Percentiles rank a stretch among this genome's conserved stretches.
These are phyloP conservation scores for Asterochloris erici DNA, from an alignment of 139 green algal genomes.

Conservation along the genomic window DNA sequence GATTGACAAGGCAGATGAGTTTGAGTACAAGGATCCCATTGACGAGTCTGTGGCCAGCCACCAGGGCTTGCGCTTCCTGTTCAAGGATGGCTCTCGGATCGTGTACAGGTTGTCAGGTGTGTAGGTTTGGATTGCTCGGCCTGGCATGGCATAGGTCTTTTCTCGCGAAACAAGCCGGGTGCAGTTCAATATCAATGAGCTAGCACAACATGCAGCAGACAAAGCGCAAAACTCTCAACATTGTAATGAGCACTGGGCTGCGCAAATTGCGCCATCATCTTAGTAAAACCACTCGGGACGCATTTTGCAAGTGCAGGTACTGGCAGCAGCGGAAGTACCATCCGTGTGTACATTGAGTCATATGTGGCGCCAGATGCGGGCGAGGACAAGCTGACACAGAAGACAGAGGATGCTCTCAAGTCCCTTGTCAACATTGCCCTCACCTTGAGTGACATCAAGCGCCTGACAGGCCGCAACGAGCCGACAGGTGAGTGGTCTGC, in stretches of 20 bases:
- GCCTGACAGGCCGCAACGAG: constrained; percentile 79
- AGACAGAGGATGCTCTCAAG: constrained; percentile 38
- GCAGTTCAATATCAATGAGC: too few species aligned
- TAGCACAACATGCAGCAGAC: too few species aligned
- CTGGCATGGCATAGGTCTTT: neutral
- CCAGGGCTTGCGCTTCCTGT: constrained; percentile 90
- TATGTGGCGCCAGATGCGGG: constrained; percentile 73
- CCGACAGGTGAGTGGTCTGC: constrained; percentile 48
- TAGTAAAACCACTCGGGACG: neutral
- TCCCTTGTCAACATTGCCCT: constrained; percentile 70
- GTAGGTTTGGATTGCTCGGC: neutral
- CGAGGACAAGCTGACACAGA: constrained; percentile 62
- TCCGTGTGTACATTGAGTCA: constrained; percentile 95
- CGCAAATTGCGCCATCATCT: too few species aligned
- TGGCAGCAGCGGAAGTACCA: constrained; percentile 78
- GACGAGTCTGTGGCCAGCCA: constrained; percentile 73
- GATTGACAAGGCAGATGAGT: constrained; percentile 83
- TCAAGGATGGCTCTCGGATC: constrained; percentile 43
- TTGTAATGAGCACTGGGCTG: too few species aligned
- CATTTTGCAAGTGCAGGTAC: constrained; percentile 46
- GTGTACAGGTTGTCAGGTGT: constrained; percentile 30
- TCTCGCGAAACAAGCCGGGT: too few species aligned
- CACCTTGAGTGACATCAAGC: constrained; percentile 75
- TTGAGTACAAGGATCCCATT: constrained; percentile 90
- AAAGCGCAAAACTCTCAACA: too few species aligned